Evolutionary conservation across 768 basidiomycete species (phyloP).

Genomic region (Sistotremastrum niveocremeum): DNA sequence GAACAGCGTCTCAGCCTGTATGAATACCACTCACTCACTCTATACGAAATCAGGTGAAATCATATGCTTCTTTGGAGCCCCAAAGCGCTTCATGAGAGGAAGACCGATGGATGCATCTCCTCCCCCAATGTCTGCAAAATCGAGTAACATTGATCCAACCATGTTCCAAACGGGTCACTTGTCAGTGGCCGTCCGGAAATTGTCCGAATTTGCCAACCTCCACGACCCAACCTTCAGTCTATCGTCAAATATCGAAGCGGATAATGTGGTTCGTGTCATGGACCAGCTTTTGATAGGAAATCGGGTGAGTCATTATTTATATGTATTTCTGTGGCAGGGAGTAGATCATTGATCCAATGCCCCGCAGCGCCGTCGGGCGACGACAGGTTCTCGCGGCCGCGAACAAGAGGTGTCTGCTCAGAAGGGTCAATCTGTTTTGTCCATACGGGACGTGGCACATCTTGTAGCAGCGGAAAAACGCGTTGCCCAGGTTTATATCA

Average conservation of each 20-base stretch:
- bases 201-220: background rate
- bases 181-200: background rate
- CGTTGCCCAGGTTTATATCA: constrained; percentile 53
- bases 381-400: background rate
- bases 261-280: constrained; percentile 62
- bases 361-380: background rate
- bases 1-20: constrained; percentile 6
- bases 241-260: constrained; percentile 3
- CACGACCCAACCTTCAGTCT: background rate
- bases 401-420: too few relatives aligned
- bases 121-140: background rate
- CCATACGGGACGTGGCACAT: constrained; percentile 38
- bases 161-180: background rate
- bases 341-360: background rate
- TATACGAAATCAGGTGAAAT: constrained; percentile 49
- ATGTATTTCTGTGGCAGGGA: background rate
- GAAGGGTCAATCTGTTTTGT: constrained; percentile 15
- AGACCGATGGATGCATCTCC: constrained; percentile 1
- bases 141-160: background rate
- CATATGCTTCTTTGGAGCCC: constrained; percentile 73
- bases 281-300: background rate
- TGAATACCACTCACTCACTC: constrained; percentile 2
- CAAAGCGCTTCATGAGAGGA: constrained; percentile 49
- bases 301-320: background rate
- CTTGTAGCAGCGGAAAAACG: constrained; percentile 36